These are phyloP conservation scores for Picea sitchensis DNA, from an alignment of 75 land plant species.

Conservation along the genomic window DNA sequence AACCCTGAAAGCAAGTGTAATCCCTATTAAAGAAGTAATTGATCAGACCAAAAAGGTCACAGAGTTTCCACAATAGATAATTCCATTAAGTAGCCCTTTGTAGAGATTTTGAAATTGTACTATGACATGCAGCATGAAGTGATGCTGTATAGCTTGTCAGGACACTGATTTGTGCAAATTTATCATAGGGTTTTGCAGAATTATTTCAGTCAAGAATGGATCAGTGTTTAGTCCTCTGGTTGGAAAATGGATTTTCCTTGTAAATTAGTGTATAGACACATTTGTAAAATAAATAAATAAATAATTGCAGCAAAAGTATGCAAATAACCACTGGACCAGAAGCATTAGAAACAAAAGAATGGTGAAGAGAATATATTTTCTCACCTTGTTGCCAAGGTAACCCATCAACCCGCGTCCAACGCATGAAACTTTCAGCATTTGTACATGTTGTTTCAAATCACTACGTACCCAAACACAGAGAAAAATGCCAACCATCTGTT, in stretches of 20 bases:
- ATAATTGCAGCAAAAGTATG: not conserved
- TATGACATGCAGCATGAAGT: not conserved
- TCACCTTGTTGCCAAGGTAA: slow-evolving; percentile 60
- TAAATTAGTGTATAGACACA: not conserved
- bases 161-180: not conserved
- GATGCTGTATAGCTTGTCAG: not conserved
- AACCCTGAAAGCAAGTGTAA: slow-evolving; percentile 28
- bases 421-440: slow-evolving; percentile 48
- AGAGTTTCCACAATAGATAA: not conserved
- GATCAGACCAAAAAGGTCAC: not conserved
- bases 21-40: not conserved
- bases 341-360: not conserved
- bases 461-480: slow-evolving; percentile 41
- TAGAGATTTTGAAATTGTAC: not conserved
- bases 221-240: not conserved
- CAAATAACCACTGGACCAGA: not conserved
- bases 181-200: not conserved
- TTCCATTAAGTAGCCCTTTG: not conserved
- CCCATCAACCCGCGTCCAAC: slow-evolving; percentile 67
- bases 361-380: not conserved
- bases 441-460: slow-evolving; percentile 22
- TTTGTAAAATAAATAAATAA: not conserved
- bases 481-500: slow-evolving; percentile 59
- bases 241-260: not conserved
- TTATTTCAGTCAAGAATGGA: not conserved